A percentile compares a stretch with the other conserved stretches of the same genome.
phyloP scores from a whole-genome alignment of 306 rosid genomes.

The Lablab purpureus region DNA sequence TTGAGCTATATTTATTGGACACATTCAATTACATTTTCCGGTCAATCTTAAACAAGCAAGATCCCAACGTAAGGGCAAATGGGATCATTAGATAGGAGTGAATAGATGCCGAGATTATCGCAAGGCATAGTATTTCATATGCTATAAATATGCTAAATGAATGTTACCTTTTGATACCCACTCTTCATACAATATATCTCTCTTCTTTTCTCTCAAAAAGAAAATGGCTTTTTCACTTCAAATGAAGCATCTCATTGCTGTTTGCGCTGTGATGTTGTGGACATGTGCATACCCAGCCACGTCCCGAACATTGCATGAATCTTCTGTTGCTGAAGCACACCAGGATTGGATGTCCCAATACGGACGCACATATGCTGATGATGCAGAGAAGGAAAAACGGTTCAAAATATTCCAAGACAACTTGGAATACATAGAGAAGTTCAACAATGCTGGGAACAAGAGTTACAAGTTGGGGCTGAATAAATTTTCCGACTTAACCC shows the following conservation, averaged over 20 bases:
- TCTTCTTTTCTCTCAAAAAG: background rate
- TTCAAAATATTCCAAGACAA: conserved; percentile 46
- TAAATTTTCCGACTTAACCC: conserved; percentile 48
- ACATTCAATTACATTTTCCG: too few species aligned
- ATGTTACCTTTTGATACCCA: background rate
- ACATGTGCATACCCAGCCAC: conserved; percentile 38
- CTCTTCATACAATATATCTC: background rate
- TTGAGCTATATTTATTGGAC: too few species aligned
- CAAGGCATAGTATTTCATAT: background rate
- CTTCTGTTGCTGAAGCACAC: conserved; percentile 35
- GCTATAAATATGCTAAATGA: conserved; percentile 4
- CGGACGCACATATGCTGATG: conserved; percentile 23
- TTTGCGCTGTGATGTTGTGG: conserved; percentile 21
- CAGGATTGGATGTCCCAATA: conserved; percentile 43
- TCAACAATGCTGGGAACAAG: conserved; percentile 46
- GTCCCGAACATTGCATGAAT: conserved; percentile 42
- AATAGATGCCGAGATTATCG: too few species aligned
- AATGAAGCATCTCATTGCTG: background rate
- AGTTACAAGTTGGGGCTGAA: conserved; percentile 53
- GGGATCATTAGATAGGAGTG: too few species aligned
- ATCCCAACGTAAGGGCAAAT: too few species aligned
- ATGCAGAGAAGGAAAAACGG: conserved; percentile 49
- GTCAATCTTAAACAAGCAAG: too few species aligned
- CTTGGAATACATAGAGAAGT: conserved; percentile 46
- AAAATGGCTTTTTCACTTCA: conserved; percentile 31